These are phyloP conservation scores for Phytopythium vexans DNA, from an alignment of 352 stramenopile species.

Conservation along the genomic window DNA sequence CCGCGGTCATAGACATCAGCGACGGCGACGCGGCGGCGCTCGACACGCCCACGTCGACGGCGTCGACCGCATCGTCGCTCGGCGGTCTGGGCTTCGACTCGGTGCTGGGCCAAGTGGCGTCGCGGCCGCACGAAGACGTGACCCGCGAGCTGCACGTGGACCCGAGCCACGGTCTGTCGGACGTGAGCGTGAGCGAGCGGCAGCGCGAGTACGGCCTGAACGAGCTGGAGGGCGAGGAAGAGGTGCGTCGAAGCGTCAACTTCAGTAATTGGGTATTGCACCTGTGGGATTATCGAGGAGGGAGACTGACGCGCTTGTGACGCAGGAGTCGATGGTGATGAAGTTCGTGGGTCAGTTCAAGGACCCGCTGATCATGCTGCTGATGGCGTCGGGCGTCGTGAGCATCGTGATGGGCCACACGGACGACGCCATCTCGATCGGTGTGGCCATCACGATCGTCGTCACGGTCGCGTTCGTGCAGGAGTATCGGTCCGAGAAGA, in stretches of 20 bases:
- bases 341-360: constrained; percentile 96
- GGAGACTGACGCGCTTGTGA: neutral
- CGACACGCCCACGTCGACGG: constrained; percentile 1
- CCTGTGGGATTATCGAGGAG: neutral
- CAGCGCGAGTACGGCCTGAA: constrained; percentile 73
- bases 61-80: neutral
- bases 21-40: neutral
- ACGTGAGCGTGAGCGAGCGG: constrained; percentile 49
- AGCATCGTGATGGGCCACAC: constrained; percentile 92
- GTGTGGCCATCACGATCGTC: constrained; percentile 95
- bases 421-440: constrained; percentile 95
- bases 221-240: constrained; percentile 65
- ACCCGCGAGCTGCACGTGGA: constrained; percentile 67
- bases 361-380: constrained; percentile 95
- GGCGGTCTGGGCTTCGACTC: constrained; percentile 2
- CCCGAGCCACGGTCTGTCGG: constrained; percentile 51
- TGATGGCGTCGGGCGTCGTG: constrained; percentile 90
- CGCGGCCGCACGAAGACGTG: constrained; percentile 51
- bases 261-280: neutral
- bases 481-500: constrained; percentile 86
- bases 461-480: constrained; percentile 94
- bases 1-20: constrained; percentile 3
- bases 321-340: constrained; percentile 73
- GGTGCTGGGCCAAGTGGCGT: constrained; percentile 33
- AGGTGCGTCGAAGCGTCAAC: constrained; percentile 14